These are phyloP conservation scores for Fusarium subtropicale DNA, from an alignment of 2,329 filamentous ascomycete species.

Conservation along the genomic window DNA sequence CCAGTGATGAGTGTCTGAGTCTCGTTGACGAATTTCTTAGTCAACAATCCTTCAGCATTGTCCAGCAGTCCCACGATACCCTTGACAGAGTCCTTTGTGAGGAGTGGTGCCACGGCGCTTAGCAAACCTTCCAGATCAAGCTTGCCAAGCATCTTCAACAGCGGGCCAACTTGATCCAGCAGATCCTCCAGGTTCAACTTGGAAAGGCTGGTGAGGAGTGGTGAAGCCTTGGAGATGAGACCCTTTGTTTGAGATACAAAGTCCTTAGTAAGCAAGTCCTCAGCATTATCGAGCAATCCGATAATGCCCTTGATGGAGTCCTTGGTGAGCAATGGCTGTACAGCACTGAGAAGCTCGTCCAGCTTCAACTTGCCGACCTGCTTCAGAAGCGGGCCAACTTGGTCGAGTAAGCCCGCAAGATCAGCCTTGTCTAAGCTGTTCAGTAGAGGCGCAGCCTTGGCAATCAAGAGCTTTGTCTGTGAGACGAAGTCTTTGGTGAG, in stretches of 20 bases:
- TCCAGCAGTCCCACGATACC: conserved; percentile 50
- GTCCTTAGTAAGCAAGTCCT: conserved; percentile 46
- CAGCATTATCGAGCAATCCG: conserved; percentile 51
- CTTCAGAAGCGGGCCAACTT: conserved; percentile 52
- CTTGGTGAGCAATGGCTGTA: conserved; percentile 49
- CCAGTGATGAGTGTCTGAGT: conserved; percentile 47
- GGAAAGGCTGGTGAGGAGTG: conserved; percentile 50
- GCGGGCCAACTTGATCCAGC: conserved; percentile 50
- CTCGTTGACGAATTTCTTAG: conserved; percentile 46
- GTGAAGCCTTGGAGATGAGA: conserved; percentile 47
- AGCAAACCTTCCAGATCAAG: conserved; percentile 50
- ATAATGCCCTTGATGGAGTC: conserved; percentile 51
- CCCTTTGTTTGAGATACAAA: conserved; percentile 46
- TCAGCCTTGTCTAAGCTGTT: conserved; percentile 51
- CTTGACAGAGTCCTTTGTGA: conserved; percentile 46
- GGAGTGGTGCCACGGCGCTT: conserved; percentile 43
- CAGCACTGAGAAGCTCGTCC: conserved; percentile 43
- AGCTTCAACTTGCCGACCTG: conserved; percentile 50
- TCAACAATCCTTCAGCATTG: conserved; percentile 48
- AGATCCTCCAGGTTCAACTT: conserved; percentile 51
- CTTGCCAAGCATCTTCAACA: conserved; percentile 49
- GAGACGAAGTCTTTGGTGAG: conserved; percentile 47
- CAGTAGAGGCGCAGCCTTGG: conserved; percentile 49
- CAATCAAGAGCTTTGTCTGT: conserved; percentile 42
- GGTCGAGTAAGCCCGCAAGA: conserved; percentile 47